A percentile compares a stretch with the other conserved stretches of the same genome.
phyloP scores from a whole-genome alignment of 1,284 basidiomycete genomes.

The Boletus hoseneyae region DNA sequence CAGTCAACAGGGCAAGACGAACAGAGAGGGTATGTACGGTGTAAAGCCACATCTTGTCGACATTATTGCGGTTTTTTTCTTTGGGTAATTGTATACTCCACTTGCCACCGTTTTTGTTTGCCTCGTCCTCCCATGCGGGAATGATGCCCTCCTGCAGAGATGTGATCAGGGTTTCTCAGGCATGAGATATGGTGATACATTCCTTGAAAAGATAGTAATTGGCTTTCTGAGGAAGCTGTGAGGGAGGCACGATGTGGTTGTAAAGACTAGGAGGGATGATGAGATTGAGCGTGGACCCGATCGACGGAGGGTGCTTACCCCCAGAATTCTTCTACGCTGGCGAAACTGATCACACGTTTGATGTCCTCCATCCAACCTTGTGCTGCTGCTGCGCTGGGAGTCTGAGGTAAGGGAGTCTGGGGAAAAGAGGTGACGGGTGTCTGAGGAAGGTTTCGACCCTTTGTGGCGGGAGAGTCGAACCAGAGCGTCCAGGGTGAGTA shows the following conservation, averaged over 20 bases:
- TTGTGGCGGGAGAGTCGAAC: slow-evolving; percentile 92
- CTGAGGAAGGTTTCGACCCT: slow-evolving; percentile 83
- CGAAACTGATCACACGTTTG: slow-evolving; percentile 89
- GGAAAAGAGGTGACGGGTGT: slow-evolving; percentile 79
- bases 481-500: slow-evolving; percentile 95
- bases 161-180: slow-evolving; percentile 6
- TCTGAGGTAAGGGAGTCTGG: slow-evolving; percentile 65
- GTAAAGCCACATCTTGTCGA: slow-evolving; percentile 98
- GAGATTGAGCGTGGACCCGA: slow-evolving; percentile 9
- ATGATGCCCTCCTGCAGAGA: slow-evolving; percentile 80
- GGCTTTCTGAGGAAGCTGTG: slow-evolving; percentile 88
- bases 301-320: slow-evolving; percentile 52
- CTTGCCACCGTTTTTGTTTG: slow-evolving; percentile 96
- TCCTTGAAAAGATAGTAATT: slow-evolving; percentile 99
- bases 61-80: slow-evolving; percentile 82
- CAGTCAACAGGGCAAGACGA: slow-evolving; percentile 3
- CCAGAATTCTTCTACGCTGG: slow-evolving; percentile 98
- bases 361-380: slow-evolving; percentile 98
- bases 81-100: slow-evolving; percentile 98
- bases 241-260: slow-evolving; percentile 98
- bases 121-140: slow-evolving; percentile 94
- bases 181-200: slow-evolving; percentile 10
- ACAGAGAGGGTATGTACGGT: slow-evolving; percentile 56
- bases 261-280: slow-evolving; percentile 61
- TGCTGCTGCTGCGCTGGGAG: slow-evolving; percentile 64